Evolutionary conservation across 2,329 filamentous ascomycete genomes (phyloP).

Genomic region (Ophiostoma novo-ulmi): DNA sequence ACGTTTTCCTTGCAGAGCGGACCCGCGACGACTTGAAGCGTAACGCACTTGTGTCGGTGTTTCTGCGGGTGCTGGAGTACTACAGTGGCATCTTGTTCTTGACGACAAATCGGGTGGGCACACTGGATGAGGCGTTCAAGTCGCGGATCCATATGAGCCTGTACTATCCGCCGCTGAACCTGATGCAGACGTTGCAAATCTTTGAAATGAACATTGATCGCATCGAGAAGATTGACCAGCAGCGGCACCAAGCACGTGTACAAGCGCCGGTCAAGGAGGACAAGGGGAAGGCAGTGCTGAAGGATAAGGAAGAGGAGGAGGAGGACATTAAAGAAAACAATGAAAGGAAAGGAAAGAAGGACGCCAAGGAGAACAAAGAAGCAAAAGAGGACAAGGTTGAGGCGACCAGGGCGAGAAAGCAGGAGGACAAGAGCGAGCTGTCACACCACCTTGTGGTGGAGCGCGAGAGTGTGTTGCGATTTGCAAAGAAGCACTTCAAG

Average conservation of each 20-base stretch:
- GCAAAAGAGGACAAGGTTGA: neutral
- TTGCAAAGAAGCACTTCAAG: constrained; percentile 21
- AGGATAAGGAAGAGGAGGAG: neutral
- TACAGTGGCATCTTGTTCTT: constrained; percentile 46
- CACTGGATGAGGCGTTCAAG: constrained; percentile 47
- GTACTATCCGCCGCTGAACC: constrained; percentile 35
- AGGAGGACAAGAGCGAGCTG: constrained; percentile 11
- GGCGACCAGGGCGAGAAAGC: neutral
- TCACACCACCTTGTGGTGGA: constrained; percentile 17
- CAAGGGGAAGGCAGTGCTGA: neutral
- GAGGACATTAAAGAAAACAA: neutral
- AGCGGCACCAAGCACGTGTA: constrained; percentile 12
- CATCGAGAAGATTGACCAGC: constrained; percentile 22
- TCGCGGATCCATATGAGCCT: constrained; percentile 44
- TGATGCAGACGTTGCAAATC: constrained; percentile 24
- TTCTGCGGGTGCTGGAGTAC: constrained; percentile 45
- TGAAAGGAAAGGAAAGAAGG: neutral
- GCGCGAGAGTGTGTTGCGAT: constrained; percentile 12
- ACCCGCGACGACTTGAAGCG: constrained; percentile 29
- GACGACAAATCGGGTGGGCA: constrained; percentile 47
- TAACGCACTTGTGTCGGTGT: constrained; percentile 40
- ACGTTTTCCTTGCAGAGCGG: constrained; percentile 29
- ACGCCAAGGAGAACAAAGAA: constrained; percentile 10
- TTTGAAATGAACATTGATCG: constrained; percentile 27
- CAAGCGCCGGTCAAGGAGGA: neutral